Conservation (phyloP, 176 grass and related monocot species). For the Otatea glauca region DNA sequence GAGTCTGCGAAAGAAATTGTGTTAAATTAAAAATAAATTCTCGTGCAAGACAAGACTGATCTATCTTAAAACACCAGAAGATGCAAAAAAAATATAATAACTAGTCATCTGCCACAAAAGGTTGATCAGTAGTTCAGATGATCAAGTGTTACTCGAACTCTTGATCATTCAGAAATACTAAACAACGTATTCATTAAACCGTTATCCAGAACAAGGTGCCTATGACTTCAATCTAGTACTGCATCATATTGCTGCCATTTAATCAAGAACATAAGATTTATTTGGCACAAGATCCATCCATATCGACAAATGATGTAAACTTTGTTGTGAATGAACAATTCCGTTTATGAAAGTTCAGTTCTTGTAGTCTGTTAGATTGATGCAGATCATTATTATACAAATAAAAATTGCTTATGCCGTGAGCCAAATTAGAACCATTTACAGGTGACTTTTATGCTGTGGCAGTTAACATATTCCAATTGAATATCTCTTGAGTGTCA, state of each 20-base stretch:
- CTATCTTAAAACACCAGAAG: neutral
- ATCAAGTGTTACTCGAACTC: neutral
- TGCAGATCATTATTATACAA: neutral
- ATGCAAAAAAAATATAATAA: neutral
- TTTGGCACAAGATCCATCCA: too few species aligned
- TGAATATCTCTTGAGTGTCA: neutral
- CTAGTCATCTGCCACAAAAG: neutral
- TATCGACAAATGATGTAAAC: neutral
- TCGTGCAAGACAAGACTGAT: neutral
- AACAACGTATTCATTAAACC: too few species aligned
- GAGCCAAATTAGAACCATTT: conserved; percentile 3
- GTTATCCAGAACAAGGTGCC: too few species aligned
- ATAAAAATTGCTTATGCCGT: neutral
- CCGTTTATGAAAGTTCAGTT: neutral
- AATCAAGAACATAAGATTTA: too few species aligned
- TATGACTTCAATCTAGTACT: too few species aligned
- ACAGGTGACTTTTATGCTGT: neutral
- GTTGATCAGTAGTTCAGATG: neutral
- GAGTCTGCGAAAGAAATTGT: neutral
- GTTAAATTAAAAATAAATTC: conserved; percentile 15
- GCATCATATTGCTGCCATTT: too few species aligned
- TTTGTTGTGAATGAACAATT: neutral
- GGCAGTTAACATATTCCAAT: neutral
- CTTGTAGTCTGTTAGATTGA: neutral
- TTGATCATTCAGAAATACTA: too few species aligned